These are phyloP conservation scores for Ceratocystis papillata DNA, from an alignment of 2,329 filamentous ascomycete genomes.

Conservation along the genomic window DNA sequence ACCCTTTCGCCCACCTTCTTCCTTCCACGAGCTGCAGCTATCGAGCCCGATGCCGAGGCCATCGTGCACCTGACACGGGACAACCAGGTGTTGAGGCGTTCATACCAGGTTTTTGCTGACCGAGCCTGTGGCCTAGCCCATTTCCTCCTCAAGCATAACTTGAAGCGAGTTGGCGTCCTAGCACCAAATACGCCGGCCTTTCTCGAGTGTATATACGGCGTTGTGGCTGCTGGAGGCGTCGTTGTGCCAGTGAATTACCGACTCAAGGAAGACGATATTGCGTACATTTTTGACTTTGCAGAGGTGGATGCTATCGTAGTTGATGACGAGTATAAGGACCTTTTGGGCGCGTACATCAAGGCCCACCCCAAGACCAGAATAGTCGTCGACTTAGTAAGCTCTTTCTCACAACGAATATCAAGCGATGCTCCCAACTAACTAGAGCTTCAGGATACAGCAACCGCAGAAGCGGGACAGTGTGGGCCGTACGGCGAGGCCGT, in stretches of 20 bases:
- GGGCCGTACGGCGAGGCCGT: conserved; percentile 79
- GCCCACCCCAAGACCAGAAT: conserved; percentile 54
- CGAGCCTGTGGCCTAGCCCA: conserved; percentile 81
- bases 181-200: conserved; percentile 92
- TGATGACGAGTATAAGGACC: conserved; percentile 63
- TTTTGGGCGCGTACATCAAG: conserved; percentile 57
- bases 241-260: conserved; percentile 56
- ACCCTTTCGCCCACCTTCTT: conserved; percentile 81
- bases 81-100: conserved; percentile 59
- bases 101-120: conserved; percentile 73
- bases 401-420: not conserved
- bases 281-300: conserved; percentile 80
- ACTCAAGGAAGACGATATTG: conserved; percentile 72
- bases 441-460: conserved; percentile 58
- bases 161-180: conserved; percentile 71
- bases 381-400: conserved; percentile 55
- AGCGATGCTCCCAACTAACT: not conserved
- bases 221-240: conserved; percentile 68
- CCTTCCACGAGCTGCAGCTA: conserved; percentile 70
- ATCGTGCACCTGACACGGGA: conserved; percentile 79
- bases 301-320: conserved; percentile 81
- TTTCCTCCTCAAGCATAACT: conserved; percentile 63
- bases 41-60: conserved; percentile 76
- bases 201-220: conserved; percentile 78
- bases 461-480: conserved; percentile 57